Conservation (phyloP, 164 flowering plant species). For the Vitis riparia region DNA sequence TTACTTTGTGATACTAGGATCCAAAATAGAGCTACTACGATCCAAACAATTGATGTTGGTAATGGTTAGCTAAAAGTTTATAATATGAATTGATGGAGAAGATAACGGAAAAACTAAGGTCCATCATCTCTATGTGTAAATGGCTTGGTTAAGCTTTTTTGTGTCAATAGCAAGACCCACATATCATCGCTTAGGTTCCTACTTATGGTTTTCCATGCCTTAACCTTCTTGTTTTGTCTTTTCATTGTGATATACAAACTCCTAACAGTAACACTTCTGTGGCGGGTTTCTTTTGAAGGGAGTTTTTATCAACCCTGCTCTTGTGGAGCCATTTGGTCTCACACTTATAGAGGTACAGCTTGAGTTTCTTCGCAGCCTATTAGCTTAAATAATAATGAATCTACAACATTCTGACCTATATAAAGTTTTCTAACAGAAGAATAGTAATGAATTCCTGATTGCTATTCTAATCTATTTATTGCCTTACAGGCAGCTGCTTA, state of each 20-base stretch:
- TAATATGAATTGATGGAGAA: too few species aligned
- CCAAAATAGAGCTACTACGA: too few species aligned
- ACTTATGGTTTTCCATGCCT: not conserved
- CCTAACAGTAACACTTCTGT: slow-evolving; percentile 16
- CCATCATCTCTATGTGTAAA: not conserved
- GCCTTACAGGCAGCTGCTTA: slow-evolving; percentile 70
- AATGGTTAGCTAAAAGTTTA: too few species aligned
- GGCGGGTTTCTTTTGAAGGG: slow-evolving; percentile 45
- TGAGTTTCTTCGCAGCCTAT: too few species aligned
- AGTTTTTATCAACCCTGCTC: slow-evolving; percentile 76
- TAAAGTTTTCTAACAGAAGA: too few species aligned
- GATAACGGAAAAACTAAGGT: too few species aligned
- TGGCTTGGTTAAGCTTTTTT: not conserved
- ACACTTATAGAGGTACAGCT: slow-evolving; percentile 49
- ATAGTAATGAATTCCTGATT: not conserved
- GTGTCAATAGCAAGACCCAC: too few species aligned
- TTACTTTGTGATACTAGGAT: too few species aligned
- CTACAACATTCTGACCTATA: too few species aligned
- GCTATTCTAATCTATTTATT: not conserved
- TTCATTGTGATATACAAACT: slow-evolving; percentile 2
- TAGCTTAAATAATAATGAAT: too few species aligned
- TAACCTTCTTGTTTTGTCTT: not conserved
- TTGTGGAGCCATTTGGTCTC: slow-evolving; percentile 78
- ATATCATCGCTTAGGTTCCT: too few species aligned
- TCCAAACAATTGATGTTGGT: too few species aligned